Evolutionary conservation across 2,329 filamentous ascomycete species (phyloP), one percentile per base, ranked within the genome.

Genomic region (Lachnum nothofagi): DNA sequence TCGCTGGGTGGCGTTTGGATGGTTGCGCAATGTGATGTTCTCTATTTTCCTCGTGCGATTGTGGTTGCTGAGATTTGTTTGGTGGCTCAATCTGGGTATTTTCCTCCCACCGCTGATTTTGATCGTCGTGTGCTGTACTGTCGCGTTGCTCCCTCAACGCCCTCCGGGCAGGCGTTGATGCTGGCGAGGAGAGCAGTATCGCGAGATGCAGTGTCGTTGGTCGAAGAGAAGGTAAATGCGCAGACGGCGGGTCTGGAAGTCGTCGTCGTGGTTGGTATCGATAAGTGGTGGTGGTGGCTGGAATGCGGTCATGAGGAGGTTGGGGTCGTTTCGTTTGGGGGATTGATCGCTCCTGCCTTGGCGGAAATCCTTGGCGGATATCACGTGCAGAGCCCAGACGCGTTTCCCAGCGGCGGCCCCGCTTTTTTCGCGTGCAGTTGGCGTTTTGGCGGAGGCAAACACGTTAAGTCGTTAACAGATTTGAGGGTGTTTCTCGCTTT

Each of bases 281-380:
- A 42, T 42, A 14, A 40, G 25, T 29, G 8, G 31, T 29, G 22
- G 6, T 6, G 16, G 42, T 49, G 47, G 47, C 47, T 49, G 47
- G 47, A 44, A 39, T 39, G 42, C 40, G 16, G 47, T 37, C 16
- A 17, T 25, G 22, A 24, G 12, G 33, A 25, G 41, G 41, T 40
- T 41, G 29, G 48, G 22, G 39, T 10, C 35, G 23, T 24, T 31
- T 33, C 12, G n/a, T 10, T 14, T 31, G 27, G 16, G 29, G 12
- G 14, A 33, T 12, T 33, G 27, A 31, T 31, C 3, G 25, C 38
- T 40, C 38, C 12, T 22, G 12, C 17, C 16, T 33, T 20, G 42
- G 20, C 42, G 19, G 19, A 35, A 33, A 16, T 8, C 20, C 23
- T 27, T 23, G 27, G n/a, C n/a, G n/a, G n/a, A n/a, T 9, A n/a